Evolutionary conservation across 1,139 yeast species (phyloP).

Genomic region (Yamadazyma siamensis): DNA sequence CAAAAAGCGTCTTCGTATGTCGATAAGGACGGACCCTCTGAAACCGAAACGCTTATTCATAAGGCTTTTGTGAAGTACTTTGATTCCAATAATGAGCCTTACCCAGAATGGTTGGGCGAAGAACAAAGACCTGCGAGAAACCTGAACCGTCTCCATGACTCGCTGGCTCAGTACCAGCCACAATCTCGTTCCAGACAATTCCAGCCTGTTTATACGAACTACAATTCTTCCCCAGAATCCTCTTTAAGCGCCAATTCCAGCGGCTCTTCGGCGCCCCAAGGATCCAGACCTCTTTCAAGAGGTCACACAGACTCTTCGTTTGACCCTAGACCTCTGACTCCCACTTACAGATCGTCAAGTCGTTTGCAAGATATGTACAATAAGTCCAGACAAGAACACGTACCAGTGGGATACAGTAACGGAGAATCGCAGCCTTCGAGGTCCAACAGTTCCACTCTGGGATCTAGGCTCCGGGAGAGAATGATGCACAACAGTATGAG

Average conservation of each 20-base stretch:
- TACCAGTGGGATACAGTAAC: conserved; percentile 31
- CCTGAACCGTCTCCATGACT: conserved; percentile 2
- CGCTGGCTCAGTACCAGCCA: not conserved
- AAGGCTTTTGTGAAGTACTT: conserved; percentile 43
- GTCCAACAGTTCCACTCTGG: conserved; percentile 29
- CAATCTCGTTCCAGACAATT: conserved; percentile 4
- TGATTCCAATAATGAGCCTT: conserved; percentile 29
- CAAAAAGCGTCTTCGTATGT: conserved; percentile 17
- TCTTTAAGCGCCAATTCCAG: conserved; percentile 9
- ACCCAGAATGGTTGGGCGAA: conserved; percentile 46
- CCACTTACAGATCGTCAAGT: conserved; percentile 31
- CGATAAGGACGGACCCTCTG: conserved; percentile 40
- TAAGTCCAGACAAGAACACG: conserved; percentile 40
- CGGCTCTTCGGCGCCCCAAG: not conserved
- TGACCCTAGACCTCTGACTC: conserved; percentile 7
- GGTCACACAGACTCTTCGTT: conserved; percentile 7
- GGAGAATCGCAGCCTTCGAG: conserved; percentile 21
- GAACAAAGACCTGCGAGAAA: conserved; percentile 3
- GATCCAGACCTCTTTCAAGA: conserved; percentile 13
- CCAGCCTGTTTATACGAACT: conserved; percentile 28
- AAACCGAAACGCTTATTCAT: conserved; percentile 42
- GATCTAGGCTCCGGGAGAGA: conserved; percentile 36
- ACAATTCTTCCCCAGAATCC: conserved; percentile 18
- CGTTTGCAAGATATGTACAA: conserved; percentile 43
- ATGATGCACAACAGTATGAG: conserved; percentile 26